Evolutionary conservation across 306 rosid genomes (phyloP).

Genomic region (Calophaca sinica): DNA sequence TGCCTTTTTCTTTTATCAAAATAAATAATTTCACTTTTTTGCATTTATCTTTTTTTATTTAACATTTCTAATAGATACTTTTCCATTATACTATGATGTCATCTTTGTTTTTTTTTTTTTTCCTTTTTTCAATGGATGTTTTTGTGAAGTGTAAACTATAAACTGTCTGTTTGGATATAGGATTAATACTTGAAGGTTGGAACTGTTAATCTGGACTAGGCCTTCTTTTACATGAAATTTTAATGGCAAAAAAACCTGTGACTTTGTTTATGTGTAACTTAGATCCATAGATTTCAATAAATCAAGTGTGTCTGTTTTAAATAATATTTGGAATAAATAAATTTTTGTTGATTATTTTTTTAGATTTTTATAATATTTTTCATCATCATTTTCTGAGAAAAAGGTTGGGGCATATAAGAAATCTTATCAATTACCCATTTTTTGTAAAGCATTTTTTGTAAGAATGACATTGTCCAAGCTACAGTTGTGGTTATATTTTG

Average conservation of each 20-base stretch:
- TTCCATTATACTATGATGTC: conserved; percentile 31
- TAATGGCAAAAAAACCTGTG: conserved; percentile 11
- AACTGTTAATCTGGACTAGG: neutral
- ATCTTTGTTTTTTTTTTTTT: neutral
- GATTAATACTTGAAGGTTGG: neutral
- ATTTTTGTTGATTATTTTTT: neutral
- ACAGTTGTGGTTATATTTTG: neutral
- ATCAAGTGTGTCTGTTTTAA: conserved; percentile 3
- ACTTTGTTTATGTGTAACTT: conserved; percentile 6
- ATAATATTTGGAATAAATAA: neutral
- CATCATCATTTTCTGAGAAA: conserved; percentile 1
- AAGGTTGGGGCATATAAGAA: neutral
- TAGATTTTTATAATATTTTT: neutral
- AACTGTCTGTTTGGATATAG: neutral
- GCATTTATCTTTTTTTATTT: conserved; percentile 1
- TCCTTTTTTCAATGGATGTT: neutral
- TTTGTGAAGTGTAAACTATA: conserved; percentile 12
- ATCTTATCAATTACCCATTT: neutral
- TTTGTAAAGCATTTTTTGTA: no score
- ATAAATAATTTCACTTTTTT: neutral
- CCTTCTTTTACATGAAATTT: neutral
- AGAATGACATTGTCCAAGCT: conserved; percentile 20
- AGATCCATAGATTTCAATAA: neutral
- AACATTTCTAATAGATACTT: neutral
- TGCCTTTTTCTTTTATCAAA: conserved; percentile 22